A percentile compares a stretch with the other conserved stretches of the same genome.
phyloP scores from a whole-genome alignment of 1,139 yeast genomes.

The Yueomyces sp. region DNA sequence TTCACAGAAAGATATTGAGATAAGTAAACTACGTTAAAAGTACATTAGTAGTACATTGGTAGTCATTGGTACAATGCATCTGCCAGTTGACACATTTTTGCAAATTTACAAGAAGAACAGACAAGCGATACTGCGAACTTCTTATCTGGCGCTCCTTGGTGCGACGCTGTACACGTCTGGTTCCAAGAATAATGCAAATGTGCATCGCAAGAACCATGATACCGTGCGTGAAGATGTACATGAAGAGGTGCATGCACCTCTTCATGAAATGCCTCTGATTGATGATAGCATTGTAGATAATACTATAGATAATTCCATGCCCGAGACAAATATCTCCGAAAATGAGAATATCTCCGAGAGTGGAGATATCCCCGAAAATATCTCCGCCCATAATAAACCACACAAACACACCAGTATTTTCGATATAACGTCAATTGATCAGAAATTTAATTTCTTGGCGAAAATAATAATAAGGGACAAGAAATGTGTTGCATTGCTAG shows the following conservation, averaged over 20 bases:
- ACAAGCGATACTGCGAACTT: neutral
- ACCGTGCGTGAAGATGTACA: no score
- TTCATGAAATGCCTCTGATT: no score
- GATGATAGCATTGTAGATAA: no score
- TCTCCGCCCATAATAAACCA: no score
- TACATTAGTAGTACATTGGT: no score
- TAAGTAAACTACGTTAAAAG: no score
- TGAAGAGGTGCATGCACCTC: no score
- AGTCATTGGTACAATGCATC: neutral
- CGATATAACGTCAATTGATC: no score
- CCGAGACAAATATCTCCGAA: neutral
- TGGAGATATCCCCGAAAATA: no score
- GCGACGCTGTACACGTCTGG: neutral
- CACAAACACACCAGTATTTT: no score
- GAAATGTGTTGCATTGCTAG: slow-evolving; percentile 26
- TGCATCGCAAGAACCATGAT: neutral
- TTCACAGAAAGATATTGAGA: no score
- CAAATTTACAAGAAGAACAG: neutral
- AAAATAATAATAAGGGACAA: slow-evolving; percentile 18
- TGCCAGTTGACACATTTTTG: neutral
- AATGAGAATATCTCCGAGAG: slow-evolving; percentile 2
- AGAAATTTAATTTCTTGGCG: slow-evolving; percentile 13
- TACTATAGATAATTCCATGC: no score
- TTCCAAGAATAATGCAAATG: neutral
- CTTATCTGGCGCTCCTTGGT: neutral